These are phyloP conservation scores for Amborella trichopoda DNA, from an alignment of 164 flowering plant genomes.

Conservation along the genomic window DNA sequence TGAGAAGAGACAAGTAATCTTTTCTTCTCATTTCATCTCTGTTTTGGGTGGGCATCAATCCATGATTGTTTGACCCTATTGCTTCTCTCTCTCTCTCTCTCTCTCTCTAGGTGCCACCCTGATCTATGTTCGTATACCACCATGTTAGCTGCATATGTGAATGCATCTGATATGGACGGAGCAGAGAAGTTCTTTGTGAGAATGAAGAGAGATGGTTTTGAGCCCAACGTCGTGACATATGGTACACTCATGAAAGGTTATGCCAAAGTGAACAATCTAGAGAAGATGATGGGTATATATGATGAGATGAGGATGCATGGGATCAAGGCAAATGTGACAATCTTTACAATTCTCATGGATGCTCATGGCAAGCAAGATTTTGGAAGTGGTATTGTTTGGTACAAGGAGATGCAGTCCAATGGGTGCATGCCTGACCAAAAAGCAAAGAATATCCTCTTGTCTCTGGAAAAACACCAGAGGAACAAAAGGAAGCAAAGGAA, in stretches of 20 bases:
- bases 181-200: constrained; percentile 77
- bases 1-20: constrained; percentile 83
- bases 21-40: too few relatives aligned
- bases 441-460: constrained; percentile 78
- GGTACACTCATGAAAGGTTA: constrained; percentile 91
- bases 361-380: constrained; percentile 87
- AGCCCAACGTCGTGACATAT: constrained; percentile 66
- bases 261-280: constrained; percentile 53
- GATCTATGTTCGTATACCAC: constrained; percentile 87
- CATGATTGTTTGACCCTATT: too few relatives aligned
- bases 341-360: constrained; percentile 88
- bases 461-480: constrained; percentile 67
- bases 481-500: constrained; percentile 46
- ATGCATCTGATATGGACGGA: constrained; percentile 93
- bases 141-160: constrained; percentile 83
- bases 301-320: constrained; percentile 56
- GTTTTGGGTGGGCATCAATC: too few relatives aligned
- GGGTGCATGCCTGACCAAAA: constrained; percentile 77
- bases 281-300: constrained; percentile 76
- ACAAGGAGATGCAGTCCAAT: constrained; percentile 58
- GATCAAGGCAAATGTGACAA: constrained; percentile 56
- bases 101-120: constrained; percentile 48
- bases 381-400: constrained; percentile 75
- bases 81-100: background rate
- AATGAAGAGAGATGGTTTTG: constrained; percentile 55